Conservation (phyloP, 73 alveolate species). For the Blepharisma stoltei region DNA sequence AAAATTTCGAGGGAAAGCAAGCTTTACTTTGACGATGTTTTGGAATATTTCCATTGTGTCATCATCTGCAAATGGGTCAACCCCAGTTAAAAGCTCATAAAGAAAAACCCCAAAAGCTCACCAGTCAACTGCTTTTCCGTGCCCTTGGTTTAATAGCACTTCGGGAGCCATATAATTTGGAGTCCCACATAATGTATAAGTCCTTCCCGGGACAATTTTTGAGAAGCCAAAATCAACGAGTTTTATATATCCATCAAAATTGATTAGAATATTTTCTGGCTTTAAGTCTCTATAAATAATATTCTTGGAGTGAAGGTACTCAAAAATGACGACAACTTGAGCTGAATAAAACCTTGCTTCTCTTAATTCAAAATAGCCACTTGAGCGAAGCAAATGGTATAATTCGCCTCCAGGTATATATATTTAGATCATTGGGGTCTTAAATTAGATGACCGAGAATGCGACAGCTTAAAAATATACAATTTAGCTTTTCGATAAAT, state of each 20-base stretch:
- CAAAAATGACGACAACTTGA: constrained; percentile 66
- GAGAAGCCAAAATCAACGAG: constrained; percentile 96
- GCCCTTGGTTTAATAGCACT: constrained; percentile 91
- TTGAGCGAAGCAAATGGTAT: constrained; percentile 66
- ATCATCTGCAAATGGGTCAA: constrained; percentile 84
- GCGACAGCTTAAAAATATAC: too few species aligned
- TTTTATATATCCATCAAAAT: constrained; percentile 88
- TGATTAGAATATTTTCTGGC: constrained; percentile 92
- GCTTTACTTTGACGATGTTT: constrained; percentile 74
- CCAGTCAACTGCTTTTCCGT: constrained; percentile 97
- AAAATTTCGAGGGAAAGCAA: constrained; percentile 73
- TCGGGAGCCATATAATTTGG: constrained; percentile 99
- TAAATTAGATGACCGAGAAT: too few species aligned
- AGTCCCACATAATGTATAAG: constrained; percentile 96
- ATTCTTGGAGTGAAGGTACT: constrained; percentile 65
- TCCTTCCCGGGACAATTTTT: constrained; percentile 87
- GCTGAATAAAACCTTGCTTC: constrained; percentile 68
- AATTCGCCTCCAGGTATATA: constrained; percentile 87
- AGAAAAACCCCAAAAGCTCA: constrained; percentile 83
- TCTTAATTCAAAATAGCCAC: constrained; percentile 56
- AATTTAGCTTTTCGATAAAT: too few species aligned
- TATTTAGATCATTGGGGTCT: too few species aligned
- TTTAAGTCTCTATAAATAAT: constrained; percentile 74
- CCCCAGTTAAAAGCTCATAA: constrained; percentile 83
- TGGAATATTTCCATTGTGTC: constrained; percentile 78